Base-by-base conservation (phyloP, 139 green algal species). In the Astrephomene gubernaculifera region DNA sequence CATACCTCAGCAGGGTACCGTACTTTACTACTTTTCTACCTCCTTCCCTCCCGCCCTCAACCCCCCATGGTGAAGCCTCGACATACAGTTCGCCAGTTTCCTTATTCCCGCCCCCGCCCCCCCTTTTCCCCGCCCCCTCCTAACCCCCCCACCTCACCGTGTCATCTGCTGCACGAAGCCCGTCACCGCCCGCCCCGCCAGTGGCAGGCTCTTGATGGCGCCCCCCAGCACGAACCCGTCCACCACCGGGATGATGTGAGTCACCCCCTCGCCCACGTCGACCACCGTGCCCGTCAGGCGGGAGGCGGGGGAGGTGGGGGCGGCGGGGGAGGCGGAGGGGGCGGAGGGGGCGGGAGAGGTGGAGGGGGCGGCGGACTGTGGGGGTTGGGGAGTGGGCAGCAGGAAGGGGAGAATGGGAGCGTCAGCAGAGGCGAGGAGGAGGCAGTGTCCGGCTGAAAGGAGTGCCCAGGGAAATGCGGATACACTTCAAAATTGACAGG, bases 191-290 rank as follows among this genome's bases (percentile, higher is more conserved):
- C 89, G 53, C 27, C 95, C 95, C 35, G 92, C 95, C 64, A 96
- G 81, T 2, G 95, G 94, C n/a, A 97, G 92, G 36, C 74, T 91
- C 49, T 90, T 87, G 39, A 95, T 95, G 75, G 72, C 84, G 31
- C 63, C 87, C 31, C 87, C 89, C 22, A 98, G 87, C 27, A 97
- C 95, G 83, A 93, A 97, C 38, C 95, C 95, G 43, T 98, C 93
- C 29, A 90, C 87, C 38, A 98, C 92, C 1, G 95, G 95, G 10
- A 98, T 93, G 39, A 96, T 88, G 79, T 95, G 91, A 2, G 95
- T 96, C 36, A 91, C 88, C n/a, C 94, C 95, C 35, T 97, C 93
- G 14, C 95, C 95, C 3, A 76, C 90, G 78, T 98, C 95, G 19
- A 97, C 84, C 60, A 98, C 95, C 36, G 88, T 89, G 31, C 95